Evolutionary conservation across 1,284 basidiomycete genomes (phyloP), one percentile per base, ranked within the genome.

Genomic region (Exsudoporus floridanus): DNA sequence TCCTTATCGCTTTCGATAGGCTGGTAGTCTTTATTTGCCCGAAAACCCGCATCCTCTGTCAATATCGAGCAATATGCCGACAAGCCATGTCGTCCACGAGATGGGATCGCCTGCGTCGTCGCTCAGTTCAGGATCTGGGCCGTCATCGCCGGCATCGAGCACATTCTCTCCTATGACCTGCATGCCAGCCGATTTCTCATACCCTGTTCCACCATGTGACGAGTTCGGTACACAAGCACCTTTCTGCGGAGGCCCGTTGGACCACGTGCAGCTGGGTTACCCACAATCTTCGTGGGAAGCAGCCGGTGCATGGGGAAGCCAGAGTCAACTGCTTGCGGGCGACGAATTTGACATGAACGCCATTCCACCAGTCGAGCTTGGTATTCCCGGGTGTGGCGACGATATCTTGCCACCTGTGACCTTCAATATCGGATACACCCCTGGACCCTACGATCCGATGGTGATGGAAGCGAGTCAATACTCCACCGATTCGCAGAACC

Each of bases 361-460:
- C 28, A 79, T 78, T 55, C 77, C 76, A 37, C 76, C 77, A 0
- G 72, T 79, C 63, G 74, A 78, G 53, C 63, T 78, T 43, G 76
- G 76, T 23, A 58, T 76, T 30, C 66, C 71, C 36, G 66, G 60
- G 5, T 70, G 69, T 16, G 63, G 64, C 33, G 56, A 67, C 36
- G 57, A 67, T 5, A 36, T 62, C 2, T 13, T 61, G 49, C 44
- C 53, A 14, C 38, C 54, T 21, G 61, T 55, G 2, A 21, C 49
- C 18, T 70, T 61, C 40, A 33, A 39, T 49, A 38, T 66, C 27
- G 59, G 56, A 39, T 68, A 71, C 23, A 14, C 53, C 2, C 35
- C 60, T 16, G 45, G 51, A 13, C 46, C 60, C 19, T 71, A 67
- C 25, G 65, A 70, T 28, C 52, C 67, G 10, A 56, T 61, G 57